Evolutionary conservation across 108 stramenopile species (phyloP).

Genomic region (Aureococcus anophagefferens): DNA sequence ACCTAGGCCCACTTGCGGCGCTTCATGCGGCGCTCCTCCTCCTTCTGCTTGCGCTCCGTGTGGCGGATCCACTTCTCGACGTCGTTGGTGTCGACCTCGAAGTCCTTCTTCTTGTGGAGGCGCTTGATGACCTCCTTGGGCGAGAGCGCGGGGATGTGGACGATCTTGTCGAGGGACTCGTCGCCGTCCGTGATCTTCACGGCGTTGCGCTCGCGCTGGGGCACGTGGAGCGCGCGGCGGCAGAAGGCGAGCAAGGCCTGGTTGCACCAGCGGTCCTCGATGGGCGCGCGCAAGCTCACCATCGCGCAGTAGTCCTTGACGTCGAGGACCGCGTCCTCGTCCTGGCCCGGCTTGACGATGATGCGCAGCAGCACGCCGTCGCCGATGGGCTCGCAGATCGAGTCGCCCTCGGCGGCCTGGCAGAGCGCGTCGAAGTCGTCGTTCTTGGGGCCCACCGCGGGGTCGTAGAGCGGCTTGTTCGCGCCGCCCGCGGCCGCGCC

Average conservation of each 20-base stretch:
- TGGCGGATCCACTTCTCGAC: background rate
- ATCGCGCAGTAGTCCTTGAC: background rate
- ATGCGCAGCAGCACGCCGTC: background rate
- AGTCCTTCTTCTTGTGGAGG: constrained; percentile 2
- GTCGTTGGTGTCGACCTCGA: constrained; percentile 1
- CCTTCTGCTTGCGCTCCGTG: constrained; percentile 1
- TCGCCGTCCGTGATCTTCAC: background rate
- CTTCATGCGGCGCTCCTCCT: constrained; percentile 2
- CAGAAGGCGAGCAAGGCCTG: background rate
- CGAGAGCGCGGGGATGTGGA: background rate
- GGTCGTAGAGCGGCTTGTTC: too few relatives aligned
- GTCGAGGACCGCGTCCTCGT: background rate
- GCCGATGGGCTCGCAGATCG: background rate
- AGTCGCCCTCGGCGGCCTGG: background rate
- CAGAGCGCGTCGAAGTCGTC: background rate
- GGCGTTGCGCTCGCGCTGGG: background rate
- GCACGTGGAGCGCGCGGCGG: background rate
- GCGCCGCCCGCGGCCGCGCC: too few relatives aligned
- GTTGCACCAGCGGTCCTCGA: background rate
- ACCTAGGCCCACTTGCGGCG: background rate
- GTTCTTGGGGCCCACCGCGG: background rate
- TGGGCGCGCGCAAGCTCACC: background rate
- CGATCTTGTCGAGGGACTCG: background rate
- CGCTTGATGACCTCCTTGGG: background rate
- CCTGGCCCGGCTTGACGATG: background rate